Evolutionary conservation across 306 rosid species (phyloP), one percentile per base, ranked within the genome.

Genomic region (Ormosia emarginata): DNA sequence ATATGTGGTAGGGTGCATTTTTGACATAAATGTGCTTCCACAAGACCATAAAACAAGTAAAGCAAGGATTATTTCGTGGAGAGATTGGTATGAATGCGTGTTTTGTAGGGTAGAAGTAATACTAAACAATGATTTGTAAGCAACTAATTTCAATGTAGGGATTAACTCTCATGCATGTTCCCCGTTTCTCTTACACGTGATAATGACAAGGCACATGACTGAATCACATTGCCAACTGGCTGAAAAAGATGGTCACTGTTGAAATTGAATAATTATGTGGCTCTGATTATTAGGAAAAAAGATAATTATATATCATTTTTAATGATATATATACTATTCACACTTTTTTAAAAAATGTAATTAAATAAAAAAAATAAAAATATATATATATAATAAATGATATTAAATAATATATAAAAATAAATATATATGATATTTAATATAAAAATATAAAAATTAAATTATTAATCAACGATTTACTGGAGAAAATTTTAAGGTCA

Each of bases 181-280:
- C 66, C 63, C 50, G 2, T 59, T 61, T 18, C 34, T 36, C 3
- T 57, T 24, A 24, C 67, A 65, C 34, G 3, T 57, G 79, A 74
- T 12, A 11, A 41, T 62, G 87, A 84, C 81, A 55, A 14, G 2
- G 75, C 76, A 84, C 78, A 79, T 84, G 85, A 71, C 63, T 50
- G 37, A 79, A 63, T 47, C 18, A 68, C 69, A 30, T 68, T 68
- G 80, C 85, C 87, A 70, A 69, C 82, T 44, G 14, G 0, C 0
- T 10, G 62, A 67, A 30, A 78, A 74, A 39, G 33, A 66, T 73
- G 40, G 47, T 7, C 32, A 6, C 33, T 50, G 7, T 30, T 73
- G 63, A 18, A 58, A 17, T 32, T 39, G 14, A 62, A 8, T 7
- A 30, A 61, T 47, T 33, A n/a, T 9, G 58, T 15, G 53, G 12